phyloP scores from a whole-genome alignment of 768 basidiomycete genomes.

The Macrolepiota dolichaula region DNA sequence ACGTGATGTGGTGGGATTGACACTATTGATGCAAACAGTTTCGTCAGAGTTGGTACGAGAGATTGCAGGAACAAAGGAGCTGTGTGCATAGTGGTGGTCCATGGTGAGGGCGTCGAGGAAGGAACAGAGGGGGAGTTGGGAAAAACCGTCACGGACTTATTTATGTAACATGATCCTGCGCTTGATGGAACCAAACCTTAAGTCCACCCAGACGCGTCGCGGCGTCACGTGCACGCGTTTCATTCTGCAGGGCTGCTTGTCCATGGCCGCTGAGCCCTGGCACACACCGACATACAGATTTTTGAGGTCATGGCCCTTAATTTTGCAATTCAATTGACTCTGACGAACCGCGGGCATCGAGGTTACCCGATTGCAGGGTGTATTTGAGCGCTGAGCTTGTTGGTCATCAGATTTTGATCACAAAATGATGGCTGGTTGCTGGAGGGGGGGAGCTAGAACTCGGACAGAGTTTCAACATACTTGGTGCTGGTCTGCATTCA shows the following conservation, averaged over 20 bases:
- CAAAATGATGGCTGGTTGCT: neutral
- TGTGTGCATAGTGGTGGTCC: constrained; percentile 11
- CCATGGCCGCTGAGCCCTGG: neutral
- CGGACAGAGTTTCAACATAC: neutral
- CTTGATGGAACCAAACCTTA: constrained; percentile 8
- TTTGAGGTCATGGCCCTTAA: neutral
- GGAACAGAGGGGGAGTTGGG: constrained; percentile 11
- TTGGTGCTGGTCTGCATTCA: neutral
- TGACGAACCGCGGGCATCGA: neutral
- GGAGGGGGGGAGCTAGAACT: neutral
- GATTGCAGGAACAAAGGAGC: constrained; percentile 21
- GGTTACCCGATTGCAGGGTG: neutral
- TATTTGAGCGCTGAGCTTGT: neutral
- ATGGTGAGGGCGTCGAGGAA: constrained; percentile 9
- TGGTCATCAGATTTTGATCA: neutral
- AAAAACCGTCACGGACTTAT: constrained; percentile 14
- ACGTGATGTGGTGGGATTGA: constrained; percentile 30
- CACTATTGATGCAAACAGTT: constrained; percentile 26
- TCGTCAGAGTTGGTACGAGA: constrained; percentile 50
- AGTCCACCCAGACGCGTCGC: neutral
- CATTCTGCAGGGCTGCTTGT: neutral
- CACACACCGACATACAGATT: neutral
- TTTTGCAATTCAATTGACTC: neutral
- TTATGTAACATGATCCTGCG: constrained; percentile 12
- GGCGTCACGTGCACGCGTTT: constrained; percentile 6